Conservation (phyloP, 352 stramenopile genomes). For the Stramenopiles sp. region DNA sequence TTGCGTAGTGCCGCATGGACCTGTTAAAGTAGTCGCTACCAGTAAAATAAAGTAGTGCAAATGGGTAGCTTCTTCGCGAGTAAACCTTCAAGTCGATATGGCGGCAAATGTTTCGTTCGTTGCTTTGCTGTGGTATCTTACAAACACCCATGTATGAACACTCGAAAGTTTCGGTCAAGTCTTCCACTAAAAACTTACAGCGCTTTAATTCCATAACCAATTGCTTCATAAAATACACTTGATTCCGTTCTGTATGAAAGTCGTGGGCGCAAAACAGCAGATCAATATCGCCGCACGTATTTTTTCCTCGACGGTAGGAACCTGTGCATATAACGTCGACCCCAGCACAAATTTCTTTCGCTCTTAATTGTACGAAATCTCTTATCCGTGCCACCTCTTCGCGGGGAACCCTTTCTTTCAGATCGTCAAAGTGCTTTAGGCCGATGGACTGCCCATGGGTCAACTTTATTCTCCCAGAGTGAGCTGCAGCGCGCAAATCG, state of each 20-base stretch:
- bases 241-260: background rate
- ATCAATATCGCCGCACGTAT: background rate
- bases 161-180: background rate
- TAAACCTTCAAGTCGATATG: background rate
- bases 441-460: background rate
- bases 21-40: background rate
- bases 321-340: background rate
- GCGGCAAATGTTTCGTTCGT: too few relatives aligned
- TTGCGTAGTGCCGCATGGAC: background rate
- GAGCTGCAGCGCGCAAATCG: background rate
- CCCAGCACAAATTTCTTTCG: background rate
- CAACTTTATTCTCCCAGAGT: background rate
- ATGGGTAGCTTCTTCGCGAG: background rate
- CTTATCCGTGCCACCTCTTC: background rate
- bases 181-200: background rate
- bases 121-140: background rate
- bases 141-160: background rate
- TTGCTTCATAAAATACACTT: background rate
- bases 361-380: background rate
- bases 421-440: background rate
- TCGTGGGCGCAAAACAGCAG: background rate
- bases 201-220: background rate
- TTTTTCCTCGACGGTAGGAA: constrained; percentile 5
- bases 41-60: background rate
- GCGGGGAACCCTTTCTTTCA: background rate